These are phyloP conservation scores for Aspergillus quadrilineatus DNA, from an alignment of 2,329 filamentous ascomycete genomes.

Conservation along the genomic window DNA sequence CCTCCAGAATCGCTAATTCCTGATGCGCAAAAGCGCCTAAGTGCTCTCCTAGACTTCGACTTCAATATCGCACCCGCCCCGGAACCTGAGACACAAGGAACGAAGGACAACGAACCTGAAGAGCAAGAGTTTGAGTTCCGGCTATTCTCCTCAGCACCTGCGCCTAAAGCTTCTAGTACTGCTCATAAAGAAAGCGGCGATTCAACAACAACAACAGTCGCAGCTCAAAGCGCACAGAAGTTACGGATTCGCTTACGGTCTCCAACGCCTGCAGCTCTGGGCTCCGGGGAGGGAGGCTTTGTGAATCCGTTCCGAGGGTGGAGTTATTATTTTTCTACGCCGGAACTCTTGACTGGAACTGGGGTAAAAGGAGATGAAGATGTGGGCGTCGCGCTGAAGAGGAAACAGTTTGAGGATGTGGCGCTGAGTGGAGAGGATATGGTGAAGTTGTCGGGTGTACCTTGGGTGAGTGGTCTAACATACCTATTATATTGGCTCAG, in stretches of 20 bases:
- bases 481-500: not conserved
- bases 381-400: constrained; percentile 19
- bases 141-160: constrained; percentile 38
- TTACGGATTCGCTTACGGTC: constrained; percentile 41
- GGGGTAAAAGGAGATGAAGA: constrained; percentile 20
- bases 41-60: constrained; percentile 36
- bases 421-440: constrained; percentile 39
- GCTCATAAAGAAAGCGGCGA: not conserved
- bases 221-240: constrained; percentile 29
- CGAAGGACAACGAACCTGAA: constrained; percentile 30
- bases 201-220: not conserved
- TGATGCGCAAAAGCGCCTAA: constrained; percentile 34
- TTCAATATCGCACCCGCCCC: constrained; percentile 27
- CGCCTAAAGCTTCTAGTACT: constrained; percentile 1
- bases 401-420: constrained; percentile 35
- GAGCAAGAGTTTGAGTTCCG: constrained; percentile 48
- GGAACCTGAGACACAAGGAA: not conserved
- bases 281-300: constrained; percentile 35
- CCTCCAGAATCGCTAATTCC: constrained; percentile 22
- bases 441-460: constrained; percentile 28
- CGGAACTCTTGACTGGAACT: constrained; percentile 26
- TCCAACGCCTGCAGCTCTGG: constrained; percentile 34
- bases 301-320: constrained; percentile 43
- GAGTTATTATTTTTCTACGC: constrained; percentile 43
- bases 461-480: constrained; percentile 35